Evolutionary conservation across 345 rosid genomes (phyloP).

Genomic region (Camelina neglecta): DNA sequence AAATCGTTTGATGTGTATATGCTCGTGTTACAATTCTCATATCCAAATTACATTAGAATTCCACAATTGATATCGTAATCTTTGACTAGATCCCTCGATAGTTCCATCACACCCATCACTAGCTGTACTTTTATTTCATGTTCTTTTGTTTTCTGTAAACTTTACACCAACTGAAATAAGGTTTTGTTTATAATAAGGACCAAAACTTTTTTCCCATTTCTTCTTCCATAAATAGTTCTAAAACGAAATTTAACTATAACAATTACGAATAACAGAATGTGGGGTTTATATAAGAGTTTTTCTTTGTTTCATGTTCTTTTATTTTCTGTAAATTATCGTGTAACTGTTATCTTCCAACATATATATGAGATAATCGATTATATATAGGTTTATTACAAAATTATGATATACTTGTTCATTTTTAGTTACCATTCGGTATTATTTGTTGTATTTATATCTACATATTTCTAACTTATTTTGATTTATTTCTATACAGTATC

Average conservation of each 20-base stretch:
- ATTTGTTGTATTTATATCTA: background rate
- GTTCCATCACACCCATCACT: background rate
- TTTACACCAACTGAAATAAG: background rate
- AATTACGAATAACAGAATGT: background rate
- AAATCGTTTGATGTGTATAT: background rate
- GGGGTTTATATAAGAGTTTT: too few relatives aligned
- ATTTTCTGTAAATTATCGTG: too few relatives aligned
- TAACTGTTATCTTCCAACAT: too few relatives aligned
- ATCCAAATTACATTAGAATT: background rate
- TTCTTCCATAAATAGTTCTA: background rate
- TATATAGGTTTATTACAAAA: too few relatives aligned
- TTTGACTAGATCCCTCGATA: slow-evolving; percentile 1
- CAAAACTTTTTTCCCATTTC: background rate
- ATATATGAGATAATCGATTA: too few relatives aligned
- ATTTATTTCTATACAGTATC: background rate
- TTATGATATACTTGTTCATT: background rate
- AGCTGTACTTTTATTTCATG: too few relatives aligned
- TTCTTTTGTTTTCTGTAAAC: background rate
- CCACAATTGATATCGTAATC: background rate
- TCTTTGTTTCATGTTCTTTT: too few relatives aligned
- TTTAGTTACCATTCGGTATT: background rate
- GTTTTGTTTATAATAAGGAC: background rate
- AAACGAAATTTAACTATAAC: background rate
- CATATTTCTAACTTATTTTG: background rate
- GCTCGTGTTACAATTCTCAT: background rate